These are phyloP conservation scores for Ascochyta lentis DNA, from an alignment of 2,329 filamentous ascomycete genomes.

Conservation along the genomic window DNA sequence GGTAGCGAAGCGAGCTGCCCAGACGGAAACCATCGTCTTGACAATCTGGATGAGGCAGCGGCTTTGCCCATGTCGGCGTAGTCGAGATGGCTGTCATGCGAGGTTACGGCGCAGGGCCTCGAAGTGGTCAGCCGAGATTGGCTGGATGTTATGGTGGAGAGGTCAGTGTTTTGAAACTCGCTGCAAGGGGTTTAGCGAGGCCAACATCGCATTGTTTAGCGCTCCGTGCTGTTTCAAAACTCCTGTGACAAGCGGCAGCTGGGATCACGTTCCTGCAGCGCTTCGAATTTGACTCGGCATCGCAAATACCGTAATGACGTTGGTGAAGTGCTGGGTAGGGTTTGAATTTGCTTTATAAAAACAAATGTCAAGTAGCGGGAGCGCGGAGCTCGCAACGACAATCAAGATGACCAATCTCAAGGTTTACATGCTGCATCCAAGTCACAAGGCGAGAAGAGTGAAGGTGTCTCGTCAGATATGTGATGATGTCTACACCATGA, in stretches of 20 bases:
- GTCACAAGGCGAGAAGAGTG: background rate
- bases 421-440: background rate
- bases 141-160: constrained; percentile 25
- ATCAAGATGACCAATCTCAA: background rate
- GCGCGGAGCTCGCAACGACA: background rate
- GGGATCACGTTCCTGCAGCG: constrained; percentile 19
- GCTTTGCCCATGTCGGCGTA: constrained; percentile 15
- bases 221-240: constrained; percentile 34
- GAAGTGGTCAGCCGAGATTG: constrained; percentile 29
- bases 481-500: constrained; percentile 2
- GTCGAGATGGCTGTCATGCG: constrained; percentile 22
- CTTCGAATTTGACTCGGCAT: background rate
- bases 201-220: constrained; percentile 21
- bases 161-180: constrained; percentile 32
- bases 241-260: constrained; percentile 23
- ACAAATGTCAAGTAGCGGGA: background rate
- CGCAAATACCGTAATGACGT: constrained; percentile 2
- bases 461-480: background rate
- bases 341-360: background rate
- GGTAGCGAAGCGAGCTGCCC: constrained; percentile 17
- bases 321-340: background rate
- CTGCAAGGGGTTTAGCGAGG: constrained; percentile 24
- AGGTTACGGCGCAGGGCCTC: constrained; percentile 12
- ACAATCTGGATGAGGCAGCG: constrained; percentile 25
- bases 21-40: constrained; percentile 18